Base-by-base conservation (phyloP, 805 yeast genomes). In the Monosporozyma unispora region DNA sequence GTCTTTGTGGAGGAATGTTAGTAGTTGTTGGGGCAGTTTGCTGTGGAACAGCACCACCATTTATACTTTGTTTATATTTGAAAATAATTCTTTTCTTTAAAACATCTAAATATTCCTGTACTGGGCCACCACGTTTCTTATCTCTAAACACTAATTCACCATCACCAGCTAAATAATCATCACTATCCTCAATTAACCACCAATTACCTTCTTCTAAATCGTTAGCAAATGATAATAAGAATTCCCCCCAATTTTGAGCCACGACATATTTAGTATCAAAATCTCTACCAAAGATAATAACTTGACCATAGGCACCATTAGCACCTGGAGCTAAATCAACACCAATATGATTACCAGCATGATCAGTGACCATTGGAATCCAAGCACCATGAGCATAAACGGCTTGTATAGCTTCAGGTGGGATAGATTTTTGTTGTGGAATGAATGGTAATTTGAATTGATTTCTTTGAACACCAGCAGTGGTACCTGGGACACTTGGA, bases 221-320 rank as follows among this genome's bases (percentile, higher is more conserved):
- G 56, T 88, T 87, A 25, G 90, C 95, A 63, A 89, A 82, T 47
- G 77, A 76, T 48, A 89, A 71, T 48, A 91, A 69, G 65, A 93
- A 93, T 59, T 86, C 93, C 16, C 95, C 96, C 83, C 95, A 91
- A 49, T 84, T 84, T 46, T 80, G 79, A 18, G 97, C 95, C 49
- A 93, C 73, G 37, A 86, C 90, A 66, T 78, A 88, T 64, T 91
- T 91, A 37, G 85, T 80, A 70, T 91, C 98, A 62, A 82, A 91
- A 56, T 91, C 98, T 62, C 97, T 81, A 38, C 99, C 99, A 66
- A 87, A 91, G 48, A 90, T 62, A 54, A 91, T 91, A 18, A 93
- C 84, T 70, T 91, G 99, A 37, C 98, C 99, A 78, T 85, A 81
- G 50, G 72, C 75, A 43, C 96, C 96, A 25, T 70, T 69, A 9